These are phyloP conservation scores for Cryptococcus maquisensis DNA, from an alignment of 1,284 basidiomycete genomes.

Conservation along the genomic window DNA sequence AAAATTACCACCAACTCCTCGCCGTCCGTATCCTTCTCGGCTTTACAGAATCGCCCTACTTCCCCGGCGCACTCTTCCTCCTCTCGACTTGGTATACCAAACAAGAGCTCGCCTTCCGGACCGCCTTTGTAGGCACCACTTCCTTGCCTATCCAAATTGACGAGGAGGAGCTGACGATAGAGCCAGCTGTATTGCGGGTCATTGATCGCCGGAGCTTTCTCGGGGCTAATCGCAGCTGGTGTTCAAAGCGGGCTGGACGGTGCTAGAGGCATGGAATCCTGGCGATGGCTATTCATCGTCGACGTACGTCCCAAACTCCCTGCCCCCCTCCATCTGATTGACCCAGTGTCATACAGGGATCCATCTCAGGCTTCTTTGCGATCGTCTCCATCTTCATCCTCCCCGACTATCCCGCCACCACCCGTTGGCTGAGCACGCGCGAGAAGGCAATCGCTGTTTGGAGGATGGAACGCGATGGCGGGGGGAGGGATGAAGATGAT, in stretches of 20 bases:
- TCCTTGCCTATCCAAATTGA: background rate
- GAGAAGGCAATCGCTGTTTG: constrained; percentile 28
- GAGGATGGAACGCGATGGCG: constrained; percentile 21
- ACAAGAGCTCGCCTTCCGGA: constrained; percentile 16
- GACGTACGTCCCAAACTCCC: constrained; percentile 6
- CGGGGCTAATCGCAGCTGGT: constrained; percentile 18
- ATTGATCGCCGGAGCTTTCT: constrained; percentile 17
- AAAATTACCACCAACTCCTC: constrained; percentile 33
- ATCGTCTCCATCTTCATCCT: constrained; percentile 15
- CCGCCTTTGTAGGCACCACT: background rate
- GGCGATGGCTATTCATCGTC: constrained; percentile 24
- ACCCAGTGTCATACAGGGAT: background rate
- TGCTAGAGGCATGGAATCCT: constrained; percentile 4
- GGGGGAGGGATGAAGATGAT: constrained; percentile 18
- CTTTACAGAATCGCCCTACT: constrained; percentile 25
- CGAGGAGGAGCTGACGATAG: background rate
- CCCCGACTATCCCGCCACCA: constrained; percentile 29
- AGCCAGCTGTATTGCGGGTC: constrained; percentile 11
- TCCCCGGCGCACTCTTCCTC: constrained; percentile 38
- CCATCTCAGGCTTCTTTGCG: constrained; percentile 15
- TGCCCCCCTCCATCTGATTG: background rate
- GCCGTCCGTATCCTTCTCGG: constrained; percentile 43
- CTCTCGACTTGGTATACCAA: constrained; percentile 35
- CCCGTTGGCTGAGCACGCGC: constrained; percentile 20
- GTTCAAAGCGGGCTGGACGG: constrained; percentile 18